These are phyloP conservation scores for Rheum nobile DNA, from an alignment of 148 eudicot species.

Conservation along the genomic window DNA sequence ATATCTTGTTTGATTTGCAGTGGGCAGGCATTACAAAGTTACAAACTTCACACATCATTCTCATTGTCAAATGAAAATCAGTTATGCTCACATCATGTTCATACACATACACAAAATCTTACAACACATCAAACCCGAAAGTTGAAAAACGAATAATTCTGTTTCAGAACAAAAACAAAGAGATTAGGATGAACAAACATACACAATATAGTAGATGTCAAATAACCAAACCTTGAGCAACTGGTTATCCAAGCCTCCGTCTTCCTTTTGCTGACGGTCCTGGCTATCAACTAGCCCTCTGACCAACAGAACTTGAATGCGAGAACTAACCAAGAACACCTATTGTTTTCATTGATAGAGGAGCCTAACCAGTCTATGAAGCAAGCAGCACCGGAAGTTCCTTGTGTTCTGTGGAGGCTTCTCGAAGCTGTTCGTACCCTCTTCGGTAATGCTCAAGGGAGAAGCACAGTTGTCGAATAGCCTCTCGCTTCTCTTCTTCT, in stretches of 20 bases:
- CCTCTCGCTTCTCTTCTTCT: slow-evolving; percentile 83
- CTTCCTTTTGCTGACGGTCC: not conserved
- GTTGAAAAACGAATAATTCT: not conserved
- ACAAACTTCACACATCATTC: not conserved
- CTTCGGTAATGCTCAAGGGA: slow-evolving; percentile 71
- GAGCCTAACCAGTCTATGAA: slow-evolving; percentile 3
- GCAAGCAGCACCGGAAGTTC: not conserved
- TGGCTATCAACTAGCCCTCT: not conserved
- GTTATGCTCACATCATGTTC: not conserved
- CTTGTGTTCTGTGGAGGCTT: slow-evolving; percentile 43
- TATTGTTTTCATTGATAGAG: not conserved
- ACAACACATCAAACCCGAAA: not conserved
- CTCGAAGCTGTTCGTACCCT: slow-evolving; percentile 48
- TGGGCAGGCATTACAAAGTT: not conserved
- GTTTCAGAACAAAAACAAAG: not conserved
- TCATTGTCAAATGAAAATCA: not conserved
- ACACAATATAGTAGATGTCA: not conserved
- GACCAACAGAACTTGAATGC: too few species aligned
- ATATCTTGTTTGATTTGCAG: not conserved
- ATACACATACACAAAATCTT: not conserved
- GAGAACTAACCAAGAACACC: not conserved
- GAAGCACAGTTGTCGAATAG: slow-evolving; percentile 73
- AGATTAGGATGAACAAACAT: not conserved
- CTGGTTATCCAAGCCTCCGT: not conserved
- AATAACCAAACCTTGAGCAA: not conserved